phyloP scores from a whole-genome alignment of 305 asterid species.

The Fraxinus velutina region DNA sequence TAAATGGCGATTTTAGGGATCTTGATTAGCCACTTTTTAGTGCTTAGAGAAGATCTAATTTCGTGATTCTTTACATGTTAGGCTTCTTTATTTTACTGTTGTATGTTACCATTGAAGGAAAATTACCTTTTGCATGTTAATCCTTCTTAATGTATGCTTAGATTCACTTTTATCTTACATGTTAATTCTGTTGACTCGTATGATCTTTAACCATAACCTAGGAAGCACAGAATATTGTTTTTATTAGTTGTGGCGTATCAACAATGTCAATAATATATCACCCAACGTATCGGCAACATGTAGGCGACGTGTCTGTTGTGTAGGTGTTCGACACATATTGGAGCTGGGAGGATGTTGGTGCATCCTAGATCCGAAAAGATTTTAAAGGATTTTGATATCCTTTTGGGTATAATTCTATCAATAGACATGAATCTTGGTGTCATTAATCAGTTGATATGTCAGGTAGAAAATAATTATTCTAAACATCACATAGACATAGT shows the following conservation, averaged over 20 bases:
- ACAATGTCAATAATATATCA: background rate
- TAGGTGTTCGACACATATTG: background rate
- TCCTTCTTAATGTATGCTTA: background rate
- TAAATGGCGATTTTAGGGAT: background rate
- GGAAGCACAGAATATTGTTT: background rate
- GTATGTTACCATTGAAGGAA: background rate
- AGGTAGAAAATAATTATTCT: background rate
- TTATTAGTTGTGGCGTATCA: background rate
- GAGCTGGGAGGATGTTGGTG: background rate
- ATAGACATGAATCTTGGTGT: background rate
- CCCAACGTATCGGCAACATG: background rate
- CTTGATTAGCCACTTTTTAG: background rate
- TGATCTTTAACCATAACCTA: background rate
- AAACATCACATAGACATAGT: background rate
- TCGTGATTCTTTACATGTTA: background rate
- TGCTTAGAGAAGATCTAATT: background rate
- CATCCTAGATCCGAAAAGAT: background rate
- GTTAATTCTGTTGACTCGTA: background rate
- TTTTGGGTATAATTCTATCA: background rate
- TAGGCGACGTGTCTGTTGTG: background rate
- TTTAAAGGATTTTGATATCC: background rate
- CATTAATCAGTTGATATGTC: background rate
- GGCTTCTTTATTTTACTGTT: background rate
- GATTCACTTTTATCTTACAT: background rate
- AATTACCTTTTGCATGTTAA: background rate